A percentile compares a stretch with the other conserved stretches of the same genome.
phyloP scores from a whole-genome alignment of 768 basidiomycete species.

The Mycena amicta region DNA sequence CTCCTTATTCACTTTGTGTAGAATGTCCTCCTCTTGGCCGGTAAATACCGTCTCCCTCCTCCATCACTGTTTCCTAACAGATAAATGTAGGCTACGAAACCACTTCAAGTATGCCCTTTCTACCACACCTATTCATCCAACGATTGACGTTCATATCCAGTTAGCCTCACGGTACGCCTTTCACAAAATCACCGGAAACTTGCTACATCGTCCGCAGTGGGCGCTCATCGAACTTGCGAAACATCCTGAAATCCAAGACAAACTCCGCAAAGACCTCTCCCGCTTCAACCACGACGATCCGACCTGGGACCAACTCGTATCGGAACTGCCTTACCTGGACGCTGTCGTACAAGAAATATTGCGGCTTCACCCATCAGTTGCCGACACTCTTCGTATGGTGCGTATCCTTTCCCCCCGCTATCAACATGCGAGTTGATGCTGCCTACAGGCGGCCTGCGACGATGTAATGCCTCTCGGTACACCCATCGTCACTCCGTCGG shows the following conservation, averaged over 20 bases:
- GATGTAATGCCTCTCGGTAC: constrained; percentile 59
- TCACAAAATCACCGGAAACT: not conserved
- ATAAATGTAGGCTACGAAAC: constrained; percentile 51
- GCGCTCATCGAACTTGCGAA: constrained; percentile 57
- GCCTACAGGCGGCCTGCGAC: constrained; percentile 47
- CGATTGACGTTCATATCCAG: constrained; percentile 19
- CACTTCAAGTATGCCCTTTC: constrained; percentile 42
- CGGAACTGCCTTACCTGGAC: constrained; percentile 57
- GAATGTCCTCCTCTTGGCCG: constrained; percentile 42
- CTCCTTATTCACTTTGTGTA: constrained; percentile 4
- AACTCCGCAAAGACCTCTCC: constrained; percentile 52
- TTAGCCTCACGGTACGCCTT: constrained; percentile 38
- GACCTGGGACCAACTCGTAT: constrained; percentile 48
- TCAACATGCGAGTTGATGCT: not conserved
- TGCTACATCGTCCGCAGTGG: constrained; percentile 46
- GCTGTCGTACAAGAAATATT: constrained; percentile 50
- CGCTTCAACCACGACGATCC: constrained; percentile 47
- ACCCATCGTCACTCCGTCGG: constrained; percentile 48
- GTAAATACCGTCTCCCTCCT: constrained; percentile 18
- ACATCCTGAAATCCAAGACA: constrained; percentile 46
- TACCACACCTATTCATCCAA: not conserved
- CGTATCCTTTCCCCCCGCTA: constrained; percentile 10
- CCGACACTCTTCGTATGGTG: constrained; percentile 41
- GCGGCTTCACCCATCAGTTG: constrained; percentile 45
- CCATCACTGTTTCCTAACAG: not conserved